A percentile compares a stretch with the other conserved stretches of the same genome.
phyloP scores from a whole-genome alignment of 1,284 basidiomycete species.

The Austroboletus niveus region DNA sequence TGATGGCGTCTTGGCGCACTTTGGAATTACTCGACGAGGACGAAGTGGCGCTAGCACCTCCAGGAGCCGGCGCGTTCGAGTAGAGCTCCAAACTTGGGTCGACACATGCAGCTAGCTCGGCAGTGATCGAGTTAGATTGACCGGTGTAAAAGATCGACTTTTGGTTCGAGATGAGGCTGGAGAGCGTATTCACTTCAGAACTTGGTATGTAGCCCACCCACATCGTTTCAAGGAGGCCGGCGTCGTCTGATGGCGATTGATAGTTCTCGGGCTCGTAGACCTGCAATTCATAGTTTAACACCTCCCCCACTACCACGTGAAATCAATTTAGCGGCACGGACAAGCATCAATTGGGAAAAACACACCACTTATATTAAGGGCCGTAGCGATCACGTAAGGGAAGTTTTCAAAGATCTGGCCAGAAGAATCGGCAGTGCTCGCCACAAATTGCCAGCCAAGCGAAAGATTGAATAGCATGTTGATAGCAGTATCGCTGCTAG shows the following conservation, averaged over 20 bases:
- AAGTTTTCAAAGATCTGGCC: slow-evolving; percentile 65
- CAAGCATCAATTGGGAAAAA: slow-evolving; percentile 8
- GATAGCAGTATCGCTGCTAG: slow-evolving; percentile 46
- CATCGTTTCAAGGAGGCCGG: slow-evolving; percentile 50
- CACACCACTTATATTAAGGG: slow-evolving; percentile 49
- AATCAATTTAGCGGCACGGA: slow-evolving; percentile 3
- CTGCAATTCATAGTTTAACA: slow-evolving; percentile 57
- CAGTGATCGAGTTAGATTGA: slow-evolving; percentile 37
- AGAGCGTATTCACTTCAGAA: slow-evolving; percentile 47
- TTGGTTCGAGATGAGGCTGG: slow-evolving; percentile 52
- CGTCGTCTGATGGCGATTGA: slow-evolving; percentile 40
- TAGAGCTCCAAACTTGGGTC: slow-evolving; percentile 56
- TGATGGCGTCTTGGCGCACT: slow-evolving; percentile 69
- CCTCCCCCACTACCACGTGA: slow-evolving; percentile 31
- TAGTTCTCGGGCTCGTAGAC: slow-evolving; percentile 60
- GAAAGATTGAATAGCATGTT: slow-evolving; percentile 54
- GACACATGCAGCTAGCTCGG: slow-evolving; percentile 56
- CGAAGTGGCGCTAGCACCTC: slow-evolving; percentile 21
- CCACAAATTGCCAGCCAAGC: slow-evolving; percentile 66
- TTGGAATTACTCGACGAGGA: slow-evolving; percentile 17
- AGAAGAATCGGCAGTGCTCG: slow-evolving; percentile 42
- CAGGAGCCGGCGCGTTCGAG: slow-evolving; percentile 39
- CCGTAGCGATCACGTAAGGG: slow-evolving; percentile 49
- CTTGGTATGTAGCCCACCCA: slow-evolving; percentile 61
- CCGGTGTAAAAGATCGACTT: slow-evolving; percentile 61